Evolutionary conservation across 2,329 filamentous ascomycete species (phyloP).

Genomic region (Hypoxylon sp.): DNA sequence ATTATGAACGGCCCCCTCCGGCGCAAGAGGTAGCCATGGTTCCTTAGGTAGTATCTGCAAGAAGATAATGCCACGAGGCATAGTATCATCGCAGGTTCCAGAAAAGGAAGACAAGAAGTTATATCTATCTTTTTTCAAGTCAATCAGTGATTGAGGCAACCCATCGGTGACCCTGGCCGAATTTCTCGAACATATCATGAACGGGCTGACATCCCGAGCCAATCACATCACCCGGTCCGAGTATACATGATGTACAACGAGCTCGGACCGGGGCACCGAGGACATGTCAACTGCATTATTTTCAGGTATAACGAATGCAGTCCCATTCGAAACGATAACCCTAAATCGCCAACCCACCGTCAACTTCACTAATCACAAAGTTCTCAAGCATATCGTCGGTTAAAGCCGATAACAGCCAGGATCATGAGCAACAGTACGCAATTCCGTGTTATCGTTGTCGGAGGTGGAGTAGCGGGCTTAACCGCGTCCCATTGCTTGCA

Average conservation of each 20-base stretch:
- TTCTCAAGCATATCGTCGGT: not conserved
- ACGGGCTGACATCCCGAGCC: not conserved
- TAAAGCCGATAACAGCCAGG: not conserved
- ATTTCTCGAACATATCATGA: not conserved
- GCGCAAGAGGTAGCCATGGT: not conserved
- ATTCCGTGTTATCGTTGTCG: constrained; percentile 35
- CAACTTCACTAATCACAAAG: not conserved
- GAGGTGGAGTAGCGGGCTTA: constrained; percentile 35
- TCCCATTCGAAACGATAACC: not conserved
- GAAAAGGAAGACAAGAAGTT: not conserved
- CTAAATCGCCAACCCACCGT: not conserved
- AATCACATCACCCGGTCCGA: not conserved
- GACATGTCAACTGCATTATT: not conserved
- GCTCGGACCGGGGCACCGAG: not conserved
- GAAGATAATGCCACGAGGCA: not conserved
- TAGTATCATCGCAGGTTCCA: not conserved
- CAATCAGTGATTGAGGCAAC: not conserved
- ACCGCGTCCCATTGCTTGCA: constrained; percentile 32
- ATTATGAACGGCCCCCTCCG: not conserved
- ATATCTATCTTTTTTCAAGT: not conserved
- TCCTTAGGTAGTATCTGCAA: not conserved
- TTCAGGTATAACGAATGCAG: constrained; percentile 5
- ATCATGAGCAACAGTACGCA: not conserved
- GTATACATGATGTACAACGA: not conserved
- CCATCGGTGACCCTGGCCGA: not conserved